phyloP scores from a whole-genome alignment of 495 filamentous ascomycete species.

The Neurospora sp. region DNA sequence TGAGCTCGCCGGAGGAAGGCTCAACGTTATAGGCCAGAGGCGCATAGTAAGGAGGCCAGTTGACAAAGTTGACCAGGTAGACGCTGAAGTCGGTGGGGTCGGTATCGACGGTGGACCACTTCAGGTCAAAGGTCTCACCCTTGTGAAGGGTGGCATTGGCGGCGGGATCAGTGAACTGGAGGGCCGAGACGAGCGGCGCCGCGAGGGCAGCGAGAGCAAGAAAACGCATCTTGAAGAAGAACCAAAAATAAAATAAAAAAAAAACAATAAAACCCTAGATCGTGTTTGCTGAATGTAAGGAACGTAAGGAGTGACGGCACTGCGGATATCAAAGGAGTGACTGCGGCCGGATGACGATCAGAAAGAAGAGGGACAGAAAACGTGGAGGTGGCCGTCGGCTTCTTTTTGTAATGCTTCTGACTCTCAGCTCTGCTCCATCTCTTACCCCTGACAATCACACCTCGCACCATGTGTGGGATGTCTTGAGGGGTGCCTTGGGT shows the following conservation, averaged over 20 bases:
- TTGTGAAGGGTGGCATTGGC: conserved; percentile 28
- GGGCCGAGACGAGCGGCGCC: conserved; percentile 24
- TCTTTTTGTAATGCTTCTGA: neutral
- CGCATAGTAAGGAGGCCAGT: conserved; percentile 36
- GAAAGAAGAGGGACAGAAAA: conserved; percentile 1
- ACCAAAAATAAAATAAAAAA: neutral
- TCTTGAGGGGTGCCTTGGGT: neutral
- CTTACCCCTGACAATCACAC: neutral
- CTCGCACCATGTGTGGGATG: neutral
- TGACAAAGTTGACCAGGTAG: conserved; percentile 41
- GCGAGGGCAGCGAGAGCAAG: conserved; percentile 17
- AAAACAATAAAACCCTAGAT: neutral
- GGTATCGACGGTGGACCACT: conserved; percentile 37
- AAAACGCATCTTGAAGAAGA: conserved; percentile 15
- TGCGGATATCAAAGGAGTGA: neutral
- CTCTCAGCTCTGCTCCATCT: neutral
- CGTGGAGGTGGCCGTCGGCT: neutral
- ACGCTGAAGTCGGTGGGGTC: conserved; percentile 34
- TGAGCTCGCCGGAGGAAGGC: conserved; percentile 17
- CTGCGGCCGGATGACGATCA: neutral
- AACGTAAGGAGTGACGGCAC: neutral
- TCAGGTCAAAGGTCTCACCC: conserved; percentile 25
- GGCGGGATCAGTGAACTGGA: conserved; percentile 16
- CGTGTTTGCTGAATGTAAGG: neutral
- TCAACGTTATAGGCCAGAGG: conserved; percentile 28